Conservation (phyloP, 495 filamentous ascomycete species). For the Penicillium macrosclerotiorum region DNA sequence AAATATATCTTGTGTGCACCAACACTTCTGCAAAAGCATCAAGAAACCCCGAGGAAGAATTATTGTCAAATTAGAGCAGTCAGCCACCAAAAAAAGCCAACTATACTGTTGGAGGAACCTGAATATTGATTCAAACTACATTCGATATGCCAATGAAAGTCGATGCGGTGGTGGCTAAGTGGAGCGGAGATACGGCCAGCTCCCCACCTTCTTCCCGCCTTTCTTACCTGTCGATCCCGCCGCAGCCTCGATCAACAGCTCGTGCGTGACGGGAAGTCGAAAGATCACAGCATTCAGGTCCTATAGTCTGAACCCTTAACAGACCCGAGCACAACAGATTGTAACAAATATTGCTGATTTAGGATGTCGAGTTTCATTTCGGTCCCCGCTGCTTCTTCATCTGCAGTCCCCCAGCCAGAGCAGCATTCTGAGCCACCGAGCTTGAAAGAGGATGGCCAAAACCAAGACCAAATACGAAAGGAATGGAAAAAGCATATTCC, state of each 20-base stretch:
- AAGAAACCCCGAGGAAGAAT: no score
- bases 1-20: no score
- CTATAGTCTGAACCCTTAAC: not conserved
- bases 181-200: not conserved
- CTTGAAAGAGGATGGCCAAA: not conserved
- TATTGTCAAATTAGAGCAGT: no score
- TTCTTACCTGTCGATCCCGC: not conserved
- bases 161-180: not conserved
- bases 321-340: no score
- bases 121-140: no score
- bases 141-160: not conserved
- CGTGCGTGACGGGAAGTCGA: no score
- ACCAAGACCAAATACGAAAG: not conserved
- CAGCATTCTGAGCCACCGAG: not conserved
- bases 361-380: no score
- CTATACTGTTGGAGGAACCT: no score
- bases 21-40: no score
- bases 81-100: no score
- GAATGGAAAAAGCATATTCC: slow-evolving; percentile 13
- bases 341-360: no score
- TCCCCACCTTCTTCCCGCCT: slow-evolving; percentile 10
- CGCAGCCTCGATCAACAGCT: not conserved
- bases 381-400: slow-evolving; percentile 7
- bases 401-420: slow-evolving; percentile 10
- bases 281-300: no score